Evolutionary conservation across 352 stramenopile species (phyloP), one percentile per base, ranked within the genome.

Genomic region (Globisporangium nunn): DNA sequence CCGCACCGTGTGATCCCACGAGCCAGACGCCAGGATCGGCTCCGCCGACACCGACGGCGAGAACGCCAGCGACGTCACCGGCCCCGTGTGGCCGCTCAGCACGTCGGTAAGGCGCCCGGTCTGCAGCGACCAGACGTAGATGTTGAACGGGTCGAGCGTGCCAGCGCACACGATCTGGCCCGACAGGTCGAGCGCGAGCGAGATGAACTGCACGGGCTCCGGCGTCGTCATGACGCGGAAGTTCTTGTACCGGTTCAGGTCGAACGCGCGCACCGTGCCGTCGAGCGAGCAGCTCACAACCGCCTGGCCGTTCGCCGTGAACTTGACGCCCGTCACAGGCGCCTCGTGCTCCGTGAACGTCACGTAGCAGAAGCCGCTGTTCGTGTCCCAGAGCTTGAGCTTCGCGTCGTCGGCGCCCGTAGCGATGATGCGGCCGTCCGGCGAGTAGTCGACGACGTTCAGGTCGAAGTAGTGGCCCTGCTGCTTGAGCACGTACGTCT

Each of bases 401-500:
- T 99, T 99, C 18, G 92, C 93, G 77, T 99, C 98, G 68, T 99
- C 97, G 28, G 96, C 97, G 35, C 98, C 98, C 3, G 97, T 99
- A 35, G 95, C 97, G 41, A 99, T 73, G 12, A 99, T 74, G 10
- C 96, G 83, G 28, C 97, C 97, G 62, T 99, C 97, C 0, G 96
- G 95, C 17, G 93, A 98, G 74, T 98, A 99, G 43, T 96, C 97
- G 45, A 98, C 87, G 47, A 88, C 77, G 63, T 98, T 98, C 61
- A 99, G 87, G 60, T 98, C 96, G 66, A 99, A 98, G 54, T 97
- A 97, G 80, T 99, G 97, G 49, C 97, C 97, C 63, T 98, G 96
- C 73, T 99, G 98, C 74, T 99, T 99, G 12, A 99, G 78, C 47
- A 99, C 93, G 63, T 99, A 99, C 23, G 96, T 98, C 83, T 99